These are phyloP conservation scores for Microglena sp. DNA, from an alignment of 139 green algal species.

Conservation along the genomic window DNA sequence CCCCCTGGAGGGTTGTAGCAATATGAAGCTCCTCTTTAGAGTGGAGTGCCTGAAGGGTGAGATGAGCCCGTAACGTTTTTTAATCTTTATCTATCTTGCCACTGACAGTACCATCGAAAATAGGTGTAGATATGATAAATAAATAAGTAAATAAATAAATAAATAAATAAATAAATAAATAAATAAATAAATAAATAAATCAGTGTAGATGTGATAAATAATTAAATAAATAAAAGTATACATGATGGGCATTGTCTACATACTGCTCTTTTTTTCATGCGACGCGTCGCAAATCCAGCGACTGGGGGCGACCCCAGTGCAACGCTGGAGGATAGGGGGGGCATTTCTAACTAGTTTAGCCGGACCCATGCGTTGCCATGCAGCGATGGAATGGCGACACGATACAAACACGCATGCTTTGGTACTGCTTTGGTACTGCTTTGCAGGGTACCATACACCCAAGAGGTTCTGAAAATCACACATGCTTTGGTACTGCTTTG, in stretches of 20 bases:
- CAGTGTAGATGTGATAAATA: too few relatives aligned
- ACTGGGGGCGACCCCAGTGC: too few relatives aligned
- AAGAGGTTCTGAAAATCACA: background rate
- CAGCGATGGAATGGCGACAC: background rate
- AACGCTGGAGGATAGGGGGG: too few relatives aligned
- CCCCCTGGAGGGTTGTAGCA: too few relatives aligned
- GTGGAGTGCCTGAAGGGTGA: slow-evolving; percentile 45
- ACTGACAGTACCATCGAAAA: background rate
- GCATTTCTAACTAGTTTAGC: too few relatives aligned
- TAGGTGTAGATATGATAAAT: background rate
- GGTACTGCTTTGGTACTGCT: background rate
- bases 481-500: too few relatives aligned
- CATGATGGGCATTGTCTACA: background rate
- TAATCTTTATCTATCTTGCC: background rate
- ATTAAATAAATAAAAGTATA: too few relatives aligned
- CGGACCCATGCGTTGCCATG: too few relatives aligned
- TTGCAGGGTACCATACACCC: background rate
- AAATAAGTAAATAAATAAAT: too few relatives aligned
- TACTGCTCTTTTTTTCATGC: too few relatives aligned
- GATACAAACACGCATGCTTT: background rate
- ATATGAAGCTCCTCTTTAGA: slow-evolving; percentile 49
- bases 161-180: background rate
- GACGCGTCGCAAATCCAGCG: too few relatives aligned
- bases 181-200: background rate
- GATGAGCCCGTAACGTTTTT: background rate